Evolutionary conservation across 108 stramenopile genomes (phyloP).

Genomic region (Craspedostauros australis): DNA sequence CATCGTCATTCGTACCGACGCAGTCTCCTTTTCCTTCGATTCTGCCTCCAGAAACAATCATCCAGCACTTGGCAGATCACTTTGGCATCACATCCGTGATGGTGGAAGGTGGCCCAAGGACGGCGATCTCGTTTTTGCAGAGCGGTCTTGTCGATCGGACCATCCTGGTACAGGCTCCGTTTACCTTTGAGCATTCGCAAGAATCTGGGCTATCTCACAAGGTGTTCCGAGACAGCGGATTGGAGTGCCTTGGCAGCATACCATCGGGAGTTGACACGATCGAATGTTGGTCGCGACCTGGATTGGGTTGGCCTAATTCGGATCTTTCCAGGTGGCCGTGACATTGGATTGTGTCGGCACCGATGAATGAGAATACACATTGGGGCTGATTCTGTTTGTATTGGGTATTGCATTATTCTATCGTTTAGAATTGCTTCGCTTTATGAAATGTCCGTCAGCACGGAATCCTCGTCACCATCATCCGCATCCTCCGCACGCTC

Average conservation of each 20-base stretch:
- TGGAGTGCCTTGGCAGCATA: constrained; percentile 30
- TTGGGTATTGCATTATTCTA: too few species aligned
- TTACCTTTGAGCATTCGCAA: constrained; percentile 30
- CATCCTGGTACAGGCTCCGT: constrained; percentile 43
- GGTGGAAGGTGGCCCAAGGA: constrained; percentile 65
- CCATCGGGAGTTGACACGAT: constrained; percentile 31
- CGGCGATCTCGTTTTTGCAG: constrained; percentile 41
- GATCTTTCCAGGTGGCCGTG: too few species aligned
- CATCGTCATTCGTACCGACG: too few species aligned
- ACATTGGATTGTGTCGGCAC: too few species aligned
- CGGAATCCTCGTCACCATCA: too few species aligned
- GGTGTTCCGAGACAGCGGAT: constrained; percentile 31
- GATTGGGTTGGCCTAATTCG: constrained; percentile 50
- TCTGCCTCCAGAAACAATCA: constrained; percentile 23
- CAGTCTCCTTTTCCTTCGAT: too few species aligned
- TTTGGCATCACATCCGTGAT: constrained; percentile 43
- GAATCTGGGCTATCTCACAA: constrained; percentile 30
- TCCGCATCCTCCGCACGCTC: too few species aligned
- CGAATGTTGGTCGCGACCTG: constrained; percentile 44
- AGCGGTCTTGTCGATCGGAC: constrained; percentile 47
- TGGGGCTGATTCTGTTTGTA: too few species aligned
- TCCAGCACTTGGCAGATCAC: constrained; percentile 25
- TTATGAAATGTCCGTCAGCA: too few species aligned
- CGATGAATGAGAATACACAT: too few species aligned
- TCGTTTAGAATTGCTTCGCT: too few species aligned